phyloP scores from a whole-genome alignment of 176 grass and related monocot genomes.

The Stipa capillata region DNA sequence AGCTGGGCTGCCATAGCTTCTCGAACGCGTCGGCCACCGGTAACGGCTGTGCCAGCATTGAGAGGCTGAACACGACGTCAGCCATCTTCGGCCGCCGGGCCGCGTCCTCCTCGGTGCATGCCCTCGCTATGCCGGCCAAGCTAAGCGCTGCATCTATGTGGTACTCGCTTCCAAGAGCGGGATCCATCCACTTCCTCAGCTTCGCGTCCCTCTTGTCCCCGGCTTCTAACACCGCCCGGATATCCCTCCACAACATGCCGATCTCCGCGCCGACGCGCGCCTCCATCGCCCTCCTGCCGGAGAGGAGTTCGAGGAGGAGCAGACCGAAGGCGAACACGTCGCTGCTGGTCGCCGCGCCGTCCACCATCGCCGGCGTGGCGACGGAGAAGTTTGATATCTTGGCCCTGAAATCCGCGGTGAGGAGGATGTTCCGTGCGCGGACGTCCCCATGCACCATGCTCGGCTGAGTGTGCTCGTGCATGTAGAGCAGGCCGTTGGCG shows the following conservation, averaged over 20 bases:
- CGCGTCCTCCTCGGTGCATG: constrained; percentile 51
- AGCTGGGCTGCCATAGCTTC: constrained; percentile 37
- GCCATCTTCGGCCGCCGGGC: constrained; percentile 40
- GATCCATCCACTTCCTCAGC: constrained; percentile 58
- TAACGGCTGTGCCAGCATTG: constrained; percentile 27
- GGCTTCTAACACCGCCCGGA: constrained; percentile 34
- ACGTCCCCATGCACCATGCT: constrained; percentile 69
- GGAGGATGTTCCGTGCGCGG: constrained; percentile 47
- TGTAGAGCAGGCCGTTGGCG: constrained; percentile 57
- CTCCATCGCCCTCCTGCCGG: constrained; percentile 39
- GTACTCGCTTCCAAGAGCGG: constrained; percentile 30
- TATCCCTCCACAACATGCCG: constrained; percentile 44
- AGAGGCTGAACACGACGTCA: constrained; percentile 59
- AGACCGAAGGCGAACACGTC: constrained; percentile 57
- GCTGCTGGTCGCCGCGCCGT: constrained; percentile 16
- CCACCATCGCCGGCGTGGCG: constrained; percentile 19
- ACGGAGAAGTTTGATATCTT: constrained; percentile 52
- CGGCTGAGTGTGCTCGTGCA: constrained; percentile 79
- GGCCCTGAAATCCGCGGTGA: constrained; percentile 47
- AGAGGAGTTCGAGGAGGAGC: constrained; percentile 44
- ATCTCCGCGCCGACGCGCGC: constrained; percentile 28
- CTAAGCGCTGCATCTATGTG: constrained; percentile 31
- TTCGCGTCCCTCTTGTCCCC: constrained; percentile 35
- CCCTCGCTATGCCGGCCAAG: constrained; percentile 47
- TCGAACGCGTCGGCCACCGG: constrained; percentile 29